Percentiles rank a stretch among this genome's conserved stretches.
These are phyloP conservation scores for Daldinia concentrica DNA, from an alignment of 495 filamentous ascomycete species.

Conservation along the genomic window DNA sequence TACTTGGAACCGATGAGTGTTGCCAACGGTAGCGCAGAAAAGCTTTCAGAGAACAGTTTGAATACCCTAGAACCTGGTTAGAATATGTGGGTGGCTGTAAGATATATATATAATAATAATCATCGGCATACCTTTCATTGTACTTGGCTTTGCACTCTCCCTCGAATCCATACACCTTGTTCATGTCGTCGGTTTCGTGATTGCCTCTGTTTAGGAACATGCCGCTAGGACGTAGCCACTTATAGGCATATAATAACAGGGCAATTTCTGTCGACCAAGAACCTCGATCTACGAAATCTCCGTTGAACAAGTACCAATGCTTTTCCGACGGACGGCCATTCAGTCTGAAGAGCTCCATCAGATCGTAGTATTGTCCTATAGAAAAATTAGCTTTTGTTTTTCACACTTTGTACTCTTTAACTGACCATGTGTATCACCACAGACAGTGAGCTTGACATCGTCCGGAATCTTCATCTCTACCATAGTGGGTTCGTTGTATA, in stretches of 20 bases:
- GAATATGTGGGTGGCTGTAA: constrained; percentile 4
- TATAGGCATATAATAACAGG: constrained; percentile 92
- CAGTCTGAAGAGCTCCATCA: constrained; percentile 93
- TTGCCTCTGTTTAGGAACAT: constrained; percentile 99
- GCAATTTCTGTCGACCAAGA: constrained; percentile 98
- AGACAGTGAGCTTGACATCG: constrained; percentile 86
- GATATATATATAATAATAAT: not conserved
- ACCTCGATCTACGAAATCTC: constrained; percentile 97
- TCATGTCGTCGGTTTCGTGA: constrained; percentile 99
- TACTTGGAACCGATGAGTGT: constrained; percentile 92
- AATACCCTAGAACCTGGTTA: constrained; percentile 65
- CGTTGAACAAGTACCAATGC: constrained; percentile 97
- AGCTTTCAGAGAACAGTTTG: constrained; percentile 98
- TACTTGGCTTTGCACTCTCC: constrained; percentile 99
- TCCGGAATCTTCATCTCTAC: constrained; percentile 86
- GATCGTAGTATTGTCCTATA: constrained; percentile 94
- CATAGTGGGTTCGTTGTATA: constrained; percentile 95
- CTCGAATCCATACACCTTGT: constrained; percentile 97
- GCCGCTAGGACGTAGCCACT: constrained; percentile 85
- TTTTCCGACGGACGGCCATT: constrained; percentile 85
- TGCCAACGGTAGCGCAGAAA: constrained; percentile 92
- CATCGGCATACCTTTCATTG: constrained; percentile 70
- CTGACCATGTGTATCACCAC: constrained; percentile 94
- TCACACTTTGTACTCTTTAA: constrained; percentile 8
- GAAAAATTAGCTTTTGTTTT: constrained; percentile 28